Evolutionary conservation across 331 rosid genomes (phyloP), one percentile per base, ranked within the genome.

Genomic region (Quercus tomentella): DNA sequence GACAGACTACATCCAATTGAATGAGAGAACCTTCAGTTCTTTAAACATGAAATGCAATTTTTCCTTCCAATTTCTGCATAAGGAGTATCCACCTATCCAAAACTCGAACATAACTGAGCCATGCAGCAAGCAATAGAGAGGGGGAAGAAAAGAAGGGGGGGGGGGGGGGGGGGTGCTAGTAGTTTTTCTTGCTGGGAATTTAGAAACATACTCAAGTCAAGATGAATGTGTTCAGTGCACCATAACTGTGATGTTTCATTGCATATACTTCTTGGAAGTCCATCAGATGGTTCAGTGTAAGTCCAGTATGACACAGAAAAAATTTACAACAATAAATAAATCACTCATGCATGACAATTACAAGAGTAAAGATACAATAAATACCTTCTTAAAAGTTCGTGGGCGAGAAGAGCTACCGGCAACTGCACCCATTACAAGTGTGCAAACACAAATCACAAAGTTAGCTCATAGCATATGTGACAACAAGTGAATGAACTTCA

Each of bases 341-440:
- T 14, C 8, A 71, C 49, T 57, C 51, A 43, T 23, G 14, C 76
- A 78, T 12, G 16, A 70, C 10, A 43, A 78, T 45, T 43, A 7
- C 60, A 37, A 20, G 75, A 56, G 25, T 43, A 12, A 35, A 52
- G 21, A 43, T 14, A n/a, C 16, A 26, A 26, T 25, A 26, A 17
- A 56, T 80, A 89, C 93, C 93, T 83, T 79, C 79, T 57, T 89
- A 67, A 89, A 89, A 37, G 86, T 52, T 26, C 91, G 87, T 10
- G 93, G 91, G 41, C 93, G 88, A 8, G 86, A 23, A 56, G 89
- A 87, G 77, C 80, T 85, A 20, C 91, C 93, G 4, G 91, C 91
- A 85, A 77, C 93, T 89, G 81, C 89, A 82, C 75, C 43, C 61
- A 87, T 73, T 70, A 21, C n/a, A 82, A 74, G 57, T 16, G 66